A percentile compares a stretch with the other conserved stretches of the same genome.
These are phyloP conservation scores for Umbelopsis sp. DNA, from an alignment of 371 early-diverging fungal species.

Conservation along the genomic window DNA sequence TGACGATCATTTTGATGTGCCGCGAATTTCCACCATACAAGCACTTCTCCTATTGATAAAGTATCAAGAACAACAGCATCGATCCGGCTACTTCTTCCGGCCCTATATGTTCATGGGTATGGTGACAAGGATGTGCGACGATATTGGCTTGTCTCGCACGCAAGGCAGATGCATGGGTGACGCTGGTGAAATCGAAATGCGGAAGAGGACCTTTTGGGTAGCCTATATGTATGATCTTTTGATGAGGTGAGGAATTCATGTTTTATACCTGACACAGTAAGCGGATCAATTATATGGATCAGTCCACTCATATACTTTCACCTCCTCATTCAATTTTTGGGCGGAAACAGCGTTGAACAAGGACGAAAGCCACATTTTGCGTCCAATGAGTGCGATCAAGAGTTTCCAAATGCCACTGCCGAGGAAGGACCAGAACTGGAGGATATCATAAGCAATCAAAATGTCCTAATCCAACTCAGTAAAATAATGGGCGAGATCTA, in stretches of 20 bases:
- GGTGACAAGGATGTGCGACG: constrained; percentile 80
- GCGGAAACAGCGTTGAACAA: constrained; percentile 39
- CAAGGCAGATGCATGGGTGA: constrained; percentile 50
- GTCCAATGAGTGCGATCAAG: constrained; percentile 38
- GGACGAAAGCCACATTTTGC: constrained; percentile 39
- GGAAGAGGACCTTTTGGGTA: constrained; percentile 49
- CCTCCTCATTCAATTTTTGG: too few species aligned
- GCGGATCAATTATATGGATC: background rate
- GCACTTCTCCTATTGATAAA: constrained; percentile 72
- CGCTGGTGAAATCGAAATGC: constrained; percentile 34
- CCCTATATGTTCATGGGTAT: constrained; percentile 42
- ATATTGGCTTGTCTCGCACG: constrained; percentile 58
- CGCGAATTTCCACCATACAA: constrained; percentile 70
- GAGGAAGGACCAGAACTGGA: constrained; percentile 45
- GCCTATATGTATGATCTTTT: constrained; percentile 45
- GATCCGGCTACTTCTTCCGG: constrained; percentile 43
- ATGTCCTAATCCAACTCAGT: constrained; percentile 41
- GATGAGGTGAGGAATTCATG: constrained; percentile 30
- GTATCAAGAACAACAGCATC: constrained; percentile 62
- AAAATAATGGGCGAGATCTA: constrained; percentile 44
- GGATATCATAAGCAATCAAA: constrained; percentile 44
- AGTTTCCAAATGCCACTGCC: constrained; percentile 41
- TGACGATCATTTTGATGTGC: constrained; percentile 70
- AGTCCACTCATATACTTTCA: background rate
- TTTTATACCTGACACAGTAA: background rate